Conservation (phyloP, 2,329 filamentous ascomycete species). For the Colletotrichum magnum region DNA sequence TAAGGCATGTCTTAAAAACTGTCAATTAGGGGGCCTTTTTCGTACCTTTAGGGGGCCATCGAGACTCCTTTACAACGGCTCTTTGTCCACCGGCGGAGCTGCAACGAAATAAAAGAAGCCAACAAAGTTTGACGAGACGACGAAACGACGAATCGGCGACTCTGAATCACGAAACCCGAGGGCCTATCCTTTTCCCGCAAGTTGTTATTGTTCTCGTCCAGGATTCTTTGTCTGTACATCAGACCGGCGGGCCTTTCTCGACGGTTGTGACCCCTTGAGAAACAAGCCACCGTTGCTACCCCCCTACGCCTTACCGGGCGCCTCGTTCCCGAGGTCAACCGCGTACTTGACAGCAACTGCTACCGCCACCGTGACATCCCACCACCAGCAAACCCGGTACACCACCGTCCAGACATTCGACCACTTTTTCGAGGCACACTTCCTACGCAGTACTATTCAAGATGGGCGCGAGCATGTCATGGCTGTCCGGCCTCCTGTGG, state of each 20-base stretch:
- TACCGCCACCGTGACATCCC: conserved; percentile 24
- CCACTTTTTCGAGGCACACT: background rate
- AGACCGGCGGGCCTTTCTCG: conserved; percentile 18
- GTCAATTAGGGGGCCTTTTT: conserved; percentile 35
- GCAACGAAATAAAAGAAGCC: conserved; percentile 10
- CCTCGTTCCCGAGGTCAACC: conserved; percentile 34
- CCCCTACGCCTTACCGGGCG: conserved; percentile 24
- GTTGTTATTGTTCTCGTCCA: conserved; percentile 1
- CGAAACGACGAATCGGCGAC: conserved; percentile 13
- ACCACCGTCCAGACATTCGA: background rate
- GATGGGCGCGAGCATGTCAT: conserved; percentile 77
- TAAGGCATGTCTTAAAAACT: conserved; percentile 39
- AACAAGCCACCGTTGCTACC: conserved; percentile 40
- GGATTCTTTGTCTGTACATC: conserved; percentile 23
- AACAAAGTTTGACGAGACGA: conserved; percentile 26
- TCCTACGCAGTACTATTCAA: conserved; percentile 48
- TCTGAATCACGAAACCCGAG: conserved; percentile 7
- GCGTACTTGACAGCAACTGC: conserved; percentile 20
- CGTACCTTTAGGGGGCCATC: conserved; percentile 33
- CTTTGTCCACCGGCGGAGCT: conserved; percentile 31
- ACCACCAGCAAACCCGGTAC: background rate
- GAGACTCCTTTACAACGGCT: conserved; percentile 36
- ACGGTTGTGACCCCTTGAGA: conserved; percentile 17
- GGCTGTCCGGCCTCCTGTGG: conserved; percentile 83
- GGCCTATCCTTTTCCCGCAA: background rate